phyloP scores from a whole-genome alignment of 805 yeast species.

The Candida palmyrensis region DNA sequence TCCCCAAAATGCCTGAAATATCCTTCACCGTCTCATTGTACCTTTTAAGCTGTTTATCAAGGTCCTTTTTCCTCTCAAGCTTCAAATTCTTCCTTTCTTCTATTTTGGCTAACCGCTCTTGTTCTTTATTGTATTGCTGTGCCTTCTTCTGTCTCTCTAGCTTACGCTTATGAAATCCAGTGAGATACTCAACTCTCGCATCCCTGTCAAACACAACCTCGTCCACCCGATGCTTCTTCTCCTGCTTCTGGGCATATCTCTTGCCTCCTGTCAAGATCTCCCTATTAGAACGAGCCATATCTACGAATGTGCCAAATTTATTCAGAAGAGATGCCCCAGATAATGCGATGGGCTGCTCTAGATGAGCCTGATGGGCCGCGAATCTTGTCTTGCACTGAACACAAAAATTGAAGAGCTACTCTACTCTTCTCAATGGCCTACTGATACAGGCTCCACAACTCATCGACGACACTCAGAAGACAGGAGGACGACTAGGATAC shows the following conservation, averaged over 20 bases:
- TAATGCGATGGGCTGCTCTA: no score
- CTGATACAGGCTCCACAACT: no score
- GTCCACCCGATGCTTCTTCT: conserved; percentile 63
- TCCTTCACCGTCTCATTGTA: conserved; percentile 43
- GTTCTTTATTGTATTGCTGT: conserved; percentile 67
- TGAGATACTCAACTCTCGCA: conserved; percentile 75
- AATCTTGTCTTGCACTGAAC: no score
- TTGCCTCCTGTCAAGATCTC: conserved; percentile 87
- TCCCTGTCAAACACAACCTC: conserved; percentile 83
- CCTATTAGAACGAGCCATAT: conserved; percentile 49
- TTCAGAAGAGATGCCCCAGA: no score
- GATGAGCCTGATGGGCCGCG: no score
- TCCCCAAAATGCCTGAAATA: conserved; percentile 15
- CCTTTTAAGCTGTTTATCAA: conserved; percentile 59
- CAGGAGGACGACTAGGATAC: no score
- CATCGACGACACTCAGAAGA: no score
- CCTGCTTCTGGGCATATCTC: conserved; percentile 65
- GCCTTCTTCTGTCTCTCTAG: conserved; percentile 86
- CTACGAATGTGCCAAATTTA: no score
- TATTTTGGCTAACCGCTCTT: conserved; percentile 63
- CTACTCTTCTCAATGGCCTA: no score
- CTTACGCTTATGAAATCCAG: conserved; percentile 95
- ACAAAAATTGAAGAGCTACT: no score
- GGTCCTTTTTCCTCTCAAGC: conserved; percentile 63
- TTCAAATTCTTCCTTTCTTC: conserved; percentile 71